Conservation (phyloP, 2,329 filamentous ascomycete genomes). For the Ophiostoma sp. region DNA sequence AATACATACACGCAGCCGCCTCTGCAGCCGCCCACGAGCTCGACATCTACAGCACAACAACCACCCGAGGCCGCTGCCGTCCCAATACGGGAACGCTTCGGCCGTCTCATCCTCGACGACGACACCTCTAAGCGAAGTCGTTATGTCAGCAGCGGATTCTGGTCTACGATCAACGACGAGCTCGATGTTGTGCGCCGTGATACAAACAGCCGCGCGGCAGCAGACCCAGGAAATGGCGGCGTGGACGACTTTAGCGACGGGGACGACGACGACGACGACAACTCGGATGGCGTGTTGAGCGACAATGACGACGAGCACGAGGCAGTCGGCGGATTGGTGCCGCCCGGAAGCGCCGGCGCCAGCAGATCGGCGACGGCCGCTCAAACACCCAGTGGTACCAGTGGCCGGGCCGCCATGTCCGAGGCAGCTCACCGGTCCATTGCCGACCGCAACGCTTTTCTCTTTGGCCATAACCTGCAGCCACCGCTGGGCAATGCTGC, state of each 20-base stretch:
- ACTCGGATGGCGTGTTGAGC: constrained; percentile 29
- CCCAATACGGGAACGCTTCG: constrained; percentile 38
- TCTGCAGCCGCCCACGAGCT: background rate
- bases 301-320: constrained; percentile 28
- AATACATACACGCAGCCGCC: background rate
- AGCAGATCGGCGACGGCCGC: background rate
- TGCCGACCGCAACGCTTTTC: constrained; percentile 45
- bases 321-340: background rate
- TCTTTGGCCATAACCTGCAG: constrained; percentile 44
- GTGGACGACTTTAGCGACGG: constrained; percentile 39
- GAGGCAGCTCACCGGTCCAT: constrained; percentile 40
- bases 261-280: constrained; percentile 28
- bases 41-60: background rate
- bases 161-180: constrained; percentile 53
- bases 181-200: constrained; percentile 43
- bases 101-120: constrained; percentile 45
- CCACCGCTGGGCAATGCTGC: constrained; percentile 29
- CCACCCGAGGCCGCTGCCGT: constrained; percentile 24
- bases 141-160: constrained; percentile 50
- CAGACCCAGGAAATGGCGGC: constrained; percentile 25
- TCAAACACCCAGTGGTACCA: background rate
- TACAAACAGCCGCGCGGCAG: constrained; percentile 31
- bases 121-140: constrained; percentile 35
- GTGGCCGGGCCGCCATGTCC: background rate
- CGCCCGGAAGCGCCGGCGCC: background rate